These are phyloP conservation scores for Lecanoromycetidae sp. DNA, from an alignment of 2,329 filamentous ascomycete species.

Conservation along the genomic window DNA sequence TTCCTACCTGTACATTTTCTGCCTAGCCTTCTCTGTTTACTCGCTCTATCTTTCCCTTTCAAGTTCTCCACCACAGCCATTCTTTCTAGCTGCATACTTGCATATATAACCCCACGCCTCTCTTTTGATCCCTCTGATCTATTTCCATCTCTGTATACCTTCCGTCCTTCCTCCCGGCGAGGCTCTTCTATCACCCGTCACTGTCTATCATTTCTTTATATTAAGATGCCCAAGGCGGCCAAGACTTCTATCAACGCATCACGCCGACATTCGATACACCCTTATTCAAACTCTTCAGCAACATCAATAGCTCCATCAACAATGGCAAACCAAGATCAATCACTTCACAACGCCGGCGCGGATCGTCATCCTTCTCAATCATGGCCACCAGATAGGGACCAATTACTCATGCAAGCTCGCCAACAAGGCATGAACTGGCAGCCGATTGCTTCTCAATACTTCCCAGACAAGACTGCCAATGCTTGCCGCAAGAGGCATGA, in stretches of 20 bases:
- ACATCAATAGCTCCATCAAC: constrained; percentile 8
- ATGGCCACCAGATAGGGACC: constrained; percentile 65
- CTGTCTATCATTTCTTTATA: constrained; percentile 2
- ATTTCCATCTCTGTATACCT: constrained; percentile 12
- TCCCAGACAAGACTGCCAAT: constrained; percentile 64
- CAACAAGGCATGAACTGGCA: constrained; percentile 71
- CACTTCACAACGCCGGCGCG: neutral
- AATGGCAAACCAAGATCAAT: neutral
- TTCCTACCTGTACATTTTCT: constrained; percentile 7
- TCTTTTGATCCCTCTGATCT: constrained; percentile 7
- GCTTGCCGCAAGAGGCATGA: constrained; percentile 86
- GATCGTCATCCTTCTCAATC: constrained; percentile 49
- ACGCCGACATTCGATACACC: constrained; percentile 8
- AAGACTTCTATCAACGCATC: neutral
- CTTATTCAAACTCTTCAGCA: constrained; percentile 10
- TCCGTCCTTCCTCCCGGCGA: constrained; percentile 10
- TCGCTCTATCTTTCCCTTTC: neutral
- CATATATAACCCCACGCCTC: constrained; percentile 2
- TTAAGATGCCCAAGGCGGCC: constrained; percentile 16
- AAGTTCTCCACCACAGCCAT: constrained; percentile 5
- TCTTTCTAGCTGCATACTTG: neutral
- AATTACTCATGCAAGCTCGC: constrained; percentile 58
- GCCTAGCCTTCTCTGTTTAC: constrained; percentile 10
- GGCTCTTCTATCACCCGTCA: constrained; percentile 1
- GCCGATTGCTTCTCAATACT: constrained; percentile 64